Percentiles rank a stretch among this genome's conserved stretches.
These are phyloP conservation scores for Aspergillus vadensis DNA, from an alignment of 2,329 filamentous ascomycete genomes.

Conservation along the genomic window DNA sequence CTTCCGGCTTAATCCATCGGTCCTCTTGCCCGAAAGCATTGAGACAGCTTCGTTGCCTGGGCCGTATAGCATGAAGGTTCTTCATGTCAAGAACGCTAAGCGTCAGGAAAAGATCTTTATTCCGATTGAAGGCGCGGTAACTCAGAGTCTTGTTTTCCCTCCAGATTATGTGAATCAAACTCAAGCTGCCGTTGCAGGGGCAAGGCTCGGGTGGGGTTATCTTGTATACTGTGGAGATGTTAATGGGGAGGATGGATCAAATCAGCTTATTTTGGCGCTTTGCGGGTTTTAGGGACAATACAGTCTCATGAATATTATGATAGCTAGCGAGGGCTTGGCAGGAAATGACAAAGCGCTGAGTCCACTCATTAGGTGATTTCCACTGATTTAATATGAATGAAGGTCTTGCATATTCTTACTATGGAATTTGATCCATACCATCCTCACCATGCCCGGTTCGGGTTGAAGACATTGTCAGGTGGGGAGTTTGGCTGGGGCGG, in stretches of 20 bases:
- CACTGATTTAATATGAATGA: no score
- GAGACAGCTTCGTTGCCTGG: constrained; percentile 18
- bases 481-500: no score
- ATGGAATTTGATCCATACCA: no score
- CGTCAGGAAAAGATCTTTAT: constrained; percentile 30
- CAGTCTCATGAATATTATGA: no score
- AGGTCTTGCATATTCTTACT: no score
- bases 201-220: constrained; percentile 8
- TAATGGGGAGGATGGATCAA: constrained; percentile 13
- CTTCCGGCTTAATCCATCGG: constrained; percentile 10
- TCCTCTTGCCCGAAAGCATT: constrained; percentile 6
- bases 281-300: constrained; percentile 9
- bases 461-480: no score
- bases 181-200: constrained; percentile 15
- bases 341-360: no score
- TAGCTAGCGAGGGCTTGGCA: no score
- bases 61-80: constrained; percentile 31
- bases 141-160: background rate
- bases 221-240: constrained; percentile 22
- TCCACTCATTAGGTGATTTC: no score
- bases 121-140: constrained; percentile 8
- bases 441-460: no score
- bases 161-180: constrained; percentile 1
- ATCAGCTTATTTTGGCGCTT: constrained; percentile 14
- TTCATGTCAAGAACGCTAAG: constrained; percentile 29